Base-by-base conservation (phyloP, 2,329 filamentous ascomycete species). In the Fusarium continuum region DNA sequence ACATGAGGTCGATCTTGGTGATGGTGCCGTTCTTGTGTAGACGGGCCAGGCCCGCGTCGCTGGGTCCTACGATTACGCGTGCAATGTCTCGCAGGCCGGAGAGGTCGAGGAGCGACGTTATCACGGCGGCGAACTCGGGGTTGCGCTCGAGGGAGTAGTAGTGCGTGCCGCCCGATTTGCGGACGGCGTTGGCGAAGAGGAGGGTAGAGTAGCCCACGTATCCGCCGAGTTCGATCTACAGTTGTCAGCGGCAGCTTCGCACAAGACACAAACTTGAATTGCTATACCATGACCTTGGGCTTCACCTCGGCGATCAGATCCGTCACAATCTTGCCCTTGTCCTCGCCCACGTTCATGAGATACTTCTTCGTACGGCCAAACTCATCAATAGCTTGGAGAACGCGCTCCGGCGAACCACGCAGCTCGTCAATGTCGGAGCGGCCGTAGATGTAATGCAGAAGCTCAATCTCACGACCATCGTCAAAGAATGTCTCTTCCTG, bases 161-260 rank as follows among this genome's bases (percentile, higher is more conserved):
- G 20, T 80, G 78, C 64, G 83, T 80, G 4, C 89, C 90, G 10
- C 88, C 89, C 4, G 83, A 83, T 44, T 83, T 80, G 55, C 84
- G 84, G 14, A 91, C 78, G 1, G 88, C 88, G 29, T 86, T 82
- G 38, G 85, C 90, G 70, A 93, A 94, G 2, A 92, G 80, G 56
- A 95, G 87, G 56, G 88, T 88, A 0, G 91, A 94, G 79, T 95
- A 95, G 35, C 91, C 91, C 17, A 93, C 83, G 74, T 94, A 95
- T 43, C 90, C 89, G 40, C 92, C 91, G 0, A 95, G 82, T 73
- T 96, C 91, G 40, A 94, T 82, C 75, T 77, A 7, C 5, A n/a
- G 1, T 4, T 0, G 4, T 62, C 29, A 56, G 28, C 2, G 16
- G 11, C 10, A 7, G 5, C 6, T 14, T 2, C 3, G 13, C 1